A percentile compares a stretch with the other conserved stretches of the same genome.
phyloP scores from a whole-genome alignment of 768 basidiomycete genomes.

The Lentinula lateritia region DNA sequence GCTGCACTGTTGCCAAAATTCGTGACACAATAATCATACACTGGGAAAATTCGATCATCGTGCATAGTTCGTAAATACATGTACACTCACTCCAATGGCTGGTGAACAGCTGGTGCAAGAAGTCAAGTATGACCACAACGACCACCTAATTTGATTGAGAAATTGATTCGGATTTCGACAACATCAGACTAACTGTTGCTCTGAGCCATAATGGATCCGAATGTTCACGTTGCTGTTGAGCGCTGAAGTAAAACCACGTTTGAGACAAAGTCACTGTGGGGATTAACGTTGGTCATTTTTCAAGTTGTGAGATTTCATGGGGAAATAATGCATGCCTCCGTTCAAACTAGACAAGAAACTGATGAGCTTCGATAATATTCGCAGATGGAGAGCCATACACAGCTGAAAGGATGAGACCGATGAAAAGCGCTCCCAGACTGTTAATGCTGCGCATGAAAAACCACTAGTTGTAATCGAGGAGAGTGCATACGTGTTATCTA shows the following conservation, averaged over 20 bases:
- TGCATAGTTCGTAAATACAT: background rate
- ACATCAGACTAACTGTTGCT: background rate
- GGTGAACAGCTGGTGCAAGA: background rate
- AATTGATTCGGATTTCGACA: background rate
- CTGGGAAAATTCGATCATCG: background rate
- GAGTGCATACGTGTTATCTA: background rate
- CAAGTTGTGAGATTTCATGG: background rate
- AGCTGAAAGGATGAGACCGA: slow-evolving; percentile 1
- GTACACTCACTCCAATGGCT: background rate
- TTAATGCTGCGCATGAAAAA: background rate
- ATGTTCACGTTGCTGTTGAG: background rate
- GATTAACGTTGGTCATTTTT: background rate
- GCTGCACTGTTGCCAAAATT: background rate
- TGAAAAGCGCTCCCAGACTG: slow-evolving; percentile 5
- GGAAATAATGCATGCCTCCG: background rate
- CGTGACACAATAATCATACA: slow-evolving; percentile 4
- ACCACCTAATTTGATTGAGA: background rate
- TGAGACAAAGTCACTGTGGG: background rate
- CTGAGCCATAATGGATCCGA: slow-evolving; percentile 2
- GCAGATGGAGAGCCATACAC: background rate
- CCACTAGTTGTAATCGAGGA: too few relatives aligned
- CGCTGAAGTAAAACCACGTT: slow-evolving; percentile 6
- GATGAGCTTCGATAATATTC: background rate
- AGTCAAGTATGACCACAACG: background rate
- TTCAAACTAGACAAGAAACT: background rate